Percentiles rank a stretch among this genome's conserved stretches.
phyloP scores from a whole-genome alignment of 768 basidiomycete genomes.

The Kwoniella sp. region DNA sequence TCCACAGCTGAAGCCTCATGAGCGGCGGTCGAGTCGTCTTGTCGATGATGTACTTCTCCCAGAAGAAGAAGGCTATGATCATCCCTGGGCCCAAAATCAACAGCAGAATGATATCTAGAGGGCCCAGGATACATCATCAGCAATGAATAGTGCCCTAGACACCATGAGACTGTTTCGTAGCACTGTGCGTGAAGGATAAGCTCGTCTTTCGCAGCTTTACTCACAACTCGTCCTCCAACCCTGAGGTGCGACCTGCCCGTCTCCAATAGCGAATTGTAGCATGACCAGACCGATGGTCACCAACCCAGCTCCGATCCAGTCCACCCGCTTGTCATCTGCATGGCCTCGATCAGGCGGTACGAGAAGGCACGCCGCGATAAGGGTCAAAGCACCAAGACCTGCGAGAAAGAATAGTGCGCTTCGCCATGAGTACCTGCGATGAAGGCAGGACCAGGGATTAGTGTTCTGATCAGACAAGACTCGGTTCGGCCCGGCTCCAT shows the following conservation, averaged over 20 bases:
- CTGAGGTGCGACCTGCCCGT: constrained; percentile 65
- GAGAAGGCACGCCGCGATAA: constrained; percentile 63
- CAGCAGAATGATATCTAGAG: constrained; percentile 69
- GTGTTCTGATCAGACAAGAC: background rate
- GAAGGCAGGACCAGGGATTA: background rate
- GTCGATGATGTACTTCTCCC: constrained; percentile 68
- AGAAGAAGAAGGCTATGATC: constrained; percentile 64
- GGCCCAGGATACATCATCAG: too few species aligned
- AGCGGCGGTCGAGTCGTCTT: constrained; percentile 44
- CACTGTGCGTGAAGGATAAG: too few species aligned
- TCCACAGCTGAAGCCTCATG: constrained; percentile 52
- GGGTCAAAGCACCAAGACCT: constrained; percentile 63
- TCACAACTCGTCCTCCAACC: constrained; percentile 67
- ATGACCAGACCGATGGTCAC: constrained; percentile 69
- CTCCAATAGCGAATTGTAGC: constrained; percentile 72
- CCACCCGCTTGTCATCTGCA: constrained; percentile 59
- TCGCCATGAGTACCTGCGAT: constrained; percentile 63
- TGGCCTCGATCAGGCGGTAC: constrained; percentile 65
- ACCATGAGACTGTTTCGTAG: too few species aligned
- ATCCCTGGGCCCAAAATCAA: constrained; percentile 67
- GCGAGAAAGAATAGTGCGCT: constrained; percentile 66
- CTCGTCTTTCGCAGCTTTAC: too few species aligned
- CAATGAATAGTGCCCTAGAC: too few species aligned
- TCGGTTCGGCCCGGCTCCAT: too few species aligned
- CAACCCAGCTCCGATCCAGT: constrained; percentile 75